Evolutionary conservation across 352 stramenopile species (phyloP).

Genomic region (Pythium apleroticum): DNA sequence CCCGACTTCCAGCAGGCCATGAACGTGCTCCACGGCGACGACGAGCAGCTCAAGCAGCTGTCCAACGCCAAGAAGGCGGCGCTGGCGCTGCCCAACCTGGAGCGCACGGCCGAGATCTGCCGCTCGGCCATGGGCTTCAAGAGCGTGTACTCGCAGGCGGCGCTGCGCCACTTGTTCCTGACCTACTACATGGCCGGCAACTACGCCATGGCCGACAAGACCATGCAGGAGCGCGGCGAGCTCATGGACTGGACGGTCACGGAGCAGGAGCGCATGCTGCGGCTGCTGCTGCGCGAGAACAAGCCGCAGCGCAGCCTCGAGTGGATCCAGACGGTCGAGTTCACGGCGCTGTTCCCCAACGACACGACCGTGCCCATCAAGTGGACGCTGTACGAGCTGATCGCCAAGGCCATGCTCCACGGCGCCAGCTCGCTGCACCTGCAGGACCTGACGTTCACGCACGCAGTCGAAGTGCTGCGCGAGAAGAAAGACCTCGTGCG

Average conservation of each 20-base stretch:
- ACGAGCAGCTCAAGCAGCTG: slow-evolving; percentile 34
- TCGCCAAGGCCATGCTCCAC: slow-evolving; percentile 47
- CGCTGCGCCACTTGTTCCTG: slow-evolving; percentile 56
- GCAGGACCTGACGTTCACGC: slow-evolving; percentile 60
- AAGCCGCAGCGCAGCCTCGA: slow-evolving; percentile 38
- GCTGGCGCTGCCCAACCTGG: slow-evolving; percentile 49
- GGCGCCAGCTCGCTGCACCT: slow-evolving; percentile 41
- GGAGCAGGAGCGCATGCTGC: slow-evolving; percentile 73
- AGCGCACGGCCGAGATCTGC: slow-evolving; percentile 74
- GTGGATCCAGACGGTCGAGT: slow-evolving; percentile 63
- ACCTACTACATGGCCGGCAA: slow-evolving; percentile 70
- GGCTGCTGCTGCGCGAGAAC: slow-evolving; percentile 58
- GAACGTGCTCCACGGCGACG: slow-evolving; percentile 46
- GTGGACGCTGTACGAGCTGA: slow-evolving; percentile 71
- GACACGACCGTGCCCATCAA: slow-evolving; percentile 67
- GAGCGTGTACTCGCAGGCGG: slow-evolving; percentile 62
- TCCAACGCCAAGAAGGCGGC: slow-evolving; percentile 51
- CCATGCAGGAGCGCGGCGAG: slow-evolving; percentile 68
- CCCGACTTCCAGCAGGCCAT: slow-evolving; percentile 75
- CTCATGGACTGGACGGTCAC: slow-evolving; percentile 67
- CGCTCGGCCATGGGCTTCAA: slow-evolving; percentile 75
- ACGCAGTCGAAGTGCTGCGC: slow-evolving; percentile 54
- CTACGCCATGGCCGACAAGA: slow-evolving; percentile 43
- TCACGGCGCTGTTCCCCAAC: slow-evolving; percentile 50
- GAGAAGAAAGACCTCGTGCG: slow-evolving; percentile 58